phyloP scores from a whole-genome alignment of 2,329 filamentous ascomycete species.

The Scedosporium apiospermum region DNA sequence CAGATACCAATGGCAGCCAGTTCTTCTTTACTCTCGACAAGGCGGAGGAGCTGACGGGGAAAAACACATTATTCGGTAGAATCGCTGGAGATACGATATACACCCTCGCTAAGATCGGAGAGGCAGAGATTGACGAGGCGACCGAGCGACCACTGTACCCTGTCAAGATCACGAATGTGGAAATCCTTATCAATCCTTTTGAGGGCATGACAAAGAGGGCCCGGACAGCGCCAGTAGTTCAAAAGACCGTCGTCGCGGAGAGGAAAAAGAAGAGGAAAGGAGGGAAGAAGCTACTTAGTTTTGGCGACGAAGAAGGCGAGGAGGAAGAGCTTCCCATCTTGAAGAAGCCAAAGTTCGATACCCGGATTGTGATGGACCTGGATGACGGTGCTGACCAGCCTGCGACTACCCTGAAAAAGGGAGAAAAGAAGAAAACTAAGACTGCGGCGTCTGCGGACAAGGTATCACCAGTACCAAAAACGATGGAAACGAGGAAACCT shows the following conservation, averaged over 20 bases:
- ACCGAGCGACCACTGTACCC: slow-evolving; percentile 81
- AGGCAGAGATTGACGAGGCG: slow-evolving; percentile 70
- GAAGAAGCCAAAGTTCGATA: slow-evolving; percentile 74
- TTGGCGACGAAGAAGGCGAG: slow-evolving; percentile 61
- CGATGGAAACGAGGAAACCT: not conserved
- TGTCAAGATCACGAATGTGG: slow-evolving; percentile 62
- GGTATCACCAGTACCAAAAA: slow-evolving; percentile 17
- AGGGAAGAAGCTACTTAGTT: slow-evolving; percentile 69
- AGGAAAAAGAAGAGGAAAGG: slow-evolving; percentile 58
- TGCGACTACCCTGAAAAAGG: slow-evolving; percentile 19
- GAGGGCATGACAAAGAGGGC: slow-evolving; percentile 64
- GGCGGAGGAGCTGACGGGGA: slow-evolving; percentile 73
- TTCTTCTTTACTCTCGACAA: slow-evolving; percentile 93
- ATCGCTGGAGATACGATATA: slow-evolving; percentile 93
- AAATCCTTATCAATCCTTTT: slow-evolving; percentile 75
- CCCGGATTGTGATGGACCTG: slow-evolving; percentile 57
- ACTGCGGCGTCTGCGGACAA: slow-evolving; percentile 15
- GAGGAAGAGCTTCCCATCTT: slow-evolving; percentile 21
- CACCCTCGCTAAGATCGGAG: slow-evolving; percentile 88
- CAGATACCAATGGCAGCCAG: slow-evolving; percentile 82
- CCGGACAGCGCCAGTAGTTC: slow-evolving; percentile 18
- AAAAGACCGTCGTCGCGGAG: slow-evolving; percentile 25
- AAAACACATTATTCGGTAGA: slow-evolving; percentile 89
- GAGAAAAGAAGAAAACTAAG: slow-evolving; percentile 20
- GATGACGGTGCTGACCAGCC: slow-evolving; percentile 29